A percentile compares a stretch with the other conserved stretches of the same genome.
phyloP scores from a whole-genome alignment of 768 basidiomycete species.

The Phallus indusiatus region DNA sequence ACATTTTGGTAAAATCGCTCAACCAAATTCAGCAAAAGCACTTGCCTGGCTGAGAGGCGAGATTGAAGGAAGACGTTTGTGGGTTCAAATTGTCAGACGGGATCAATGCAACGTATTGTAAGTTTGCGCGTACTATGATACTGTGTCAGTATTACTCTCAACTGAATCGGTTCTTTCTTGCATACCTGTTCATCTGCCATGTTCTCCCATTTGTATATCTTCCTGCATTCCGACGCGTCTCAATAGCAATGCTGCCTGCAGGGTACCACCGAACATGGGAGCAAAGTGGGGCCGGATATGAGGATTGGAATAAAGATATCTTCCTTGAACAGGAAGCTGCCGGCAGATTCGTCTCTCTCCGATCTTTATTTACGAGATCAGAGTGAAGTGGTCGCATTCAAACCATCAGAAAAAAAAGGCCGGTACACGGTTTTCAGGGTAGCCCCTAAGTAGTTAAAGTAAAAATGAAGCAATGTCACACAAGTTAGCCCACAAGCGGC shows the following conservation, averaged over 20 bases:
- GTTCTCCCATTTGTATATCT: constrained; percentile 40
- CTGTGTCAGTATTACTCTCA: not conserved
- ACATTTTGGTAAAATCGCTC: too few relatives aligned
- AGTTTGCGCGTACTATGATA: constrained; percentile 19
- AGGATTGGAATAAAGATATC: constrained; percentile 51
- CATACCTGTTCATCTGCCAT: constrained; percentile 44
- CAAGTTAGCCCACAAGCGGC: too few relatives aligned
- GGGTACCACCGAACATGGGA: constrained; percentile 73
- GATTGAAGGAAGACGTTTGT: constrained; percentile 53
- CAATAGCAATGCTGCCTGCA: constrained; percentile 67
- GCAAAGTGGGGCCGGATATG: constrained; percentile 74
- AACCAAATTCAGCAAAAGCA: too few relatives aligned
- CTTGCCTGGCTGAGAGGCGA: too few relatives aligned
- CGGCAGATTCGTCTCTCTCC: constrained; percentile 47
- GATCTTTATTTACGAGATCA: too few relatives aligned
- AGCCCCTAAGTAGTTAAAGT: too few relatives aligned
- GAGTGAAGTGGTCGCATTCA: too few relatives aligned
- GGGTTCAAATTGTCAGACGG: constrained; percentile 60
- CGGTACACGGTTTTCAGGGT: too few relatives aligned
- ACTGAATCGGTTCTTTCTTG: constrained; percentile 16
- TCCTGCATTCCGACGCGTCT: constrained; percentile 38
- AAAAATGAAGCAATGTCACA: too few relatives aligned
- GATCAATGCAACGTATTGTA: constrained; percentile 86
- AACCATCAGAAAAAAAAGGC: too few relatives aligned
- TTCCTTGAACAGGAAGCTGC: constrained; percentile 53